phyloP scores from a whole-genome alignment of 805 yeast species.

The Wickerhamomyces hampshirensis region DNA sequence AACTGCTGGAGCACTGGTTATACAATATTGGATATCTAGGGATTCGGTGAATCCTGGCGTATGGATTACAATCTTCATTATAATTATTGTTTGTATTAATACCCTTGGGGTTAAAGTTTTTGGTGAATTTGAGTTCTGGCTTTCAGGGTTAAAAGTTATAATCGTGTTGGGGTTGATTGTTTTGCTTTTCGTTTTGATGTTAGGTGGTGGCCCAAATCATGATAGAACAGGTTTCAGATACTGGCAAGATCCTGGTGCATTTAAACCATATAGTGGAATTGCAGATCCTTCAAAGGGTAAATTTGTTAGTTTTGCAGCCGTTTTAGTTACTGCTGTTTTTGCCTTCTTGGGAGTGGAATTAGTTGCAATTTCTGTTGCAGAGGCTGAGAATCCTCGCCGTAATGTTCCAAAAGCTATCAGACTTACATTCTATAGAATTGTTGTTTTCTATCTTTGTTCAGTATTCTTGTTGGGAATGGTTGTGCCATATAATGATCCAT shows the following conservation, averaged over 20 bases:
- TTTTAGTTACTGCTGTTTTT: conserved; percentile 60
- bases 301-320: conserved; percentile 58
- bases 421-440: conserved; percentile 64
- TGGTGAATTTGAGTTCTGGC: conserved; percentile 54
- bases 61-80: conserved; percentile 44
- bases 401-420: conserved; percentile 69
- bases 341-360: conserved; percentile 69
- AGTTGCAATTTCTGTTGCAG: conserved; percentile 71
- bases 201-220: conserved; percentile 76
- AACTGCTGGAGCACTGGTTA: conserved; percentile 51
- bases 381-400: conserved; percentile 62
- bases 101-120: conserved; percentile 49
- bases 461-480: conserved; percentile 63
- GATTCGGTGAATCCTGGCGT: conserved; percentile 47
- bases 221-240: conserved; percentile 71
- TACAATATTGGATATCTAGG: conserved; percentile 43
- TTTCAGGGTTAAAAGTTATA: conserved; percentile 44
- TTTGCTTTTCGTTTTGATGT: conserved; percentile 55
- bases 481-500: conserved; percentile 54
- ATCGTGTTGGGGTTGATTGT: conserved; percentile 62
- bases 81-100: conserved; percentile 41
- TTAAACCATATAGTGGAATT: conserved; percentile 37
- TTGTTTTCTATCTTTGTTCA: conserved; percentile 56
- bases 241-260: conserved; percentile 70
- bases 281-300: conserved; percentile 46